A percentile compares a stretch with the other conserved stretches of the same genome.
Conservation (phyloP, 2,329 filamentous ascomycete genomes). For the Drechmeria coniospora region DNA sequence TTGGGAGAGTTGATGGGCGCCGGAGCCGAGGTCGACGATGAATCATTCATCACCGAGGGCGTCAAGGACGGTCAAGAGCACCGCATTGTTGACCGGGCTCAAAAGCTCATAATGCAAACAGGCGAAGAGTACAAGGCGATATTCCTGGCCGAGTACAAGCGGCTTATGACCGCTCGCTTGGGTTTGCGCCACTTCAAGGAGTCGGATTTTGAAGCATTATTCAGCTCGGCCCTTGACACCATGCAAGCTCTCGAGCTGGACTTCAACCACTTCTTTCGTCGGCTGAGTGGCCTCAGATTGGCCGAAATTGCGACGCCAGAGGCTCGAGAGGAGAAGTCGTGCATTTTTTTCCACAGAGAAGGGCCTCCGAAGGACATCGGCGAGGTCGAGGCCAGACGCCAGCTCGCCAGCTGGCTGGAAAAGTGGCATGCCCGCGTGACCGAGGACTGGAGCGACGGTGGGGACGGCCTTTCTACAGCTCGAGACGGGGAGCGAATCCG, state of each 20-base stretch:
- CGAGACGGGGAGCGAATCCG: conserved; percentile 46
- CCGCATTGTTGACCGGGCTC: conserved; percentile 62
- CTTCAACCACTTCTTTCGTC: conserved; percentile 87
- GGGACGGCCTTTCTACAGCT: conserved; percentile 18
- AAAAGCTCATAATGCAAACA: conserved; percentile 63
- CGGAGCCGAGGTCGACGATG: conserved; percentile 54
- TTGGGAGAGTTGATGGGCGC: conserved; percentile 78
- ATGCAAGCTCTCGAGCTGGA: conserved; percentile 74
- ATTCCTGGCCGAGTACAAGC: conserved; percentile 81
- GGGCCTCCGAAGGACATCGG: conserved; percentile 42
- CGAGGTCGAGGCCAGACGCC: conserved; percentile 48
- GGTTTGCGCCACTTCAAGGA: conserved; percentile 57
- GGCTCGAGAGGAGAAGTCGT: conserved; percentile 44
- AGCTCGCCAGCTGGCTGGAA: conserved; percentile 67
- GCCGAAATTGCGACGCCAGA: conserved; percentile 49
- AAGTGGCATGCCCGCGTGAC: conserved; percentile 56
- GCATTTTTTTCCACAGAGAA: conserved; percentile 67
- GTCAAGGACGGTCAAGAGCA: conserved; percentile 47
- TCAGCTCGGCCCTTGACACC: conserved; percentile 67
- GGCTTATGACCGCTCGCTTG: conserved; percentile 64
- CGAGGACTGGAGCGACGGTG: conserved; percentile 57
- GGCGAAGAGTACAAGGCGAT: conserved; percentile 81
- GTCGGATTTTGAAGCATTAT: conserved; percentile 64
- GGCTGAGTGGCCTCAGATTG: conserved; percentile 49
- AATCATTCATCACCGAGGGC: conserved; percentile 56